Base-by-base conservation (phyloP, 202 grass and related monocot species). In the Setaria italica region DNA sequence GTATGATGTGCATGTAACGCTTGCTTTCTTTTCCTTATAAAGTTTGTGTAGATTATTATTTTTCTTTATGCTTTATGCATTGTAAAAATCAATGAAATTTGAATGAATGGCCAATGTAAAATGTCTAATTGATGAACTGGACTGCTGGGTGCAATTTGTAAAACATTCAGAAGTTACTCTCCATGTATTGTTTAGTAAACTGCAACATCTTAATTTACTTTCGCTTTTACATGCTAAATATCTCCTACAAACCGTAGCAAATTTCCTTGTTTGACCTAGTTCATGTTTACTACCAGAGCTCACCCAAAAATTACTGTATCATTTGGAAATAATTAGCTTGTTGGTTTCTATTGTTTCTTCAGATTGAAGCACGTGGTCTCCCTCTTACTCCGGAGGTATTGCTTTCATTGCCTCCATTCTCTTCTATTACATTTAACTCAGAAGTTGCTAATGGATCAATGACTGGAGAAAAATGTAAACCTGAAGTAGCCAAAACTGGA, bases 401-500 rank as follows among this genome's bases (percentile, higher is more conserved):
- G 57, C 88, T 88, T 92, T 94, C 88, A 51, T 76, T 96, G 79
- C 91, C 97, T 84, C 92, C 90, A 74, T 99, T 99, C 67, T 94
- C 86, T 80, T 89, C 93, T 81, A 99, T 99, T 84, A 94, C 88
- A 67, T 94, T 99, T 89, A 99, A 96, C 58, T 76, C 86, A 79
- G 88, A 92, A 80, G 86, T 64, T 86, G 79, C 90, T 70, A 92
- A 95, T 89, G 90, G 90, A 83, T 87, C 68, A 53, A 75, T 41
- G 72, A 58, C 90, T 50, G 82, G 81, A 86, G 91, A 92, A 30
- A 80, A 82, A 90, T 85, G 91, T 83, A 99, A 99, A 94, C 97
- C 92, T 66, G 93, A 99, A 89, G 93, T 99, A 78, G 97, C 97
- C 77, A 99, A 99, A 99, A 99, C 97, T 59, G 93, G 93, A 85